phyloP scores from a whole-genome alignment of 2,329 filamentous ascomycete genomes.

The Aureobasidium sp. region DNA sequence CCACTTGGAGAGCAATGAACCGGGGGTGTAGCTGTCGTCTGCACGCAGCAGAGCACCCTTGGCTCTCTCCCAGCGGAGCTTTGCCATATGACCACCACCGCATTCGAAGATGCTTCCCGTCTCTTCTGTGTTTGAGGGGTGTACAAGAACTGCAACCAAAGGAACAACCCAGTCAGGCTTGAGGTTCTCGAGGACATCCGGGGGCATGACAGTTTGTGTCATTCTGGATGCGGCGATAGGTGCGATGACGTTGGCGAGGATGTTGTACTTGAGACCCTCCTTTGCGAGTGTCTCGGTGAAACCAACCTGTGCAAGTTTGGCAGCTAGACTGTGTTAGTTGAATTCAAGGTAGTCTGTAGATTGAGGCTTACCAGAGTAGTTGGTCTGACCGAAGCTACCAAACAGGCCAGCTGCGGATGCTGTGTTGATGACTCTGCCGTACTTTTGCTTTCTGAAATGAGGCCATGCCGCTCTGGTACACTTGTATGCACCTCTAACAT shows the following conservation, averaged over 20 bases:
- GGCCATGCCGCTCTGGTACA: slow-evolving; percentile 92
- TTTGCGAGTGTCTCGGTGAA: slow-evolving; percentile 98
- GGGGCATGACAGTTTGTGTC: slow-evolving; percentile 92
- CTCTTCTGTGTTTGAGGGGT: slow-evolving; percentile 75
- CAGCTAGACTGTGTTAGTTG: slow-evolving; percentile 46
- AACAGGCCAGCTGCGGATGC: slow-evolving; percentile 93
- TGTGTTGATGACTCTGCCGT: slow-evolving; percentile 92
- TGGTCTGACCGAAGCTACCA: slow-evolving; percentile 90
- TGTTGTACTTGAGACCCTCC: slow-evolving; percentile 97
- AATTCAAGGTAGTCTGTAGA: neutral
- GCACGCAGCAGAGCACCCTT: slow-evolving; percentile 82
- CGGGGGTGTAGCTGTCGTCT: slow-evolving; percentile 79
- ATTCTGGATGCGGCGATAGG: slow-evolving; percentile 92
- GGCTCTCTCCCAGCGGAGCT: slow-evolving; percentile 91
- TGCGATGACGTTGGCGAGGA: slow-evolving; percentile 87
- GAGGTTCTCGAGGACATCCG: slow-evolving; percentile 76
- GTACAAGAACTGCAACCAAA: slow-evolving; percentile 77
- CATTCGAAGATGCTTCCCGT: slow-evolving; percentile 88
- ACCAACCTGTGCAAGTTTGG: slow-evolving; percentile 89
- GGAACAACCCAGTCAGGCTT: slow-evolving; percentile 95
- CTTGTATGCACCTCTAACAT: slow-evolving; percentile 92
- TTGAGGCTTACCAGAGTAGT: slow-evolving; percentile 64
- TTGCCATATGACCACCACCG: slow-evolving; percentile 84
- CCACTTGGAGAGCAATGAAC: slow-evolving; percentile 85
- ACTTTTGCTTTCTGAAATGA: slow-evolving; percentile 98